Evolutionary conservation across 2,329 filamentous ascomycete species (phyloP).

Genomic region (Geosmithia flava): DNA sequence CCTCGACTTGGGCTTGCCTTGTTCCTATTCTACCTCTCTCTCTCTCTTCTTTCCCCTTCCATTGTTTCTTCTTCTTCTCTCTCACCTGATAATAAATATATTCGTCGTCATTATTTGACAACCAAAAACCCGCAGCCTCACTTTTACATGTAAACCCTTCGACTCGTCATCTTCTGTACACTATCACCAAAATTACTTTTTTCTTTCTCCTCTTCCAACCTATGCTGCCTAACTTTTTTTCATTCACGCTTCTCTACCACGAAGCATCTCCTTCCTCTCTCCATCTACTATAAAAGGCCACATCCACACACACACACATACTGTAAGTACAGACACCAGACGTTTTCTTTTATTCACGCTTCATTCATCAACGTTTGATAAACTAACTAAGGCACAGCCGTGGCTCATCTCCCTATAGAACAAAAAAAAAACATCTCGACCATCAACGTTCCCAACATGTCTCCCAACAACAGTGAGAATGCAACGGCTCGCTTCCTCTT

Average conservation of each 20-base stretch:
- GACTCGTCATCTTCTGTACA: background rate
- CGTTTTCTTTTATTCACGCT: too few species aligned
- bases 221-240: background rate
- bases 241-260: too few species aligned
- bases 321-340: too few species aligned
- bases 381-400: too few species aligned
- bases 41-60: background rate
- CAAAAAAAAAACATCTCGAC: too few species aligned
- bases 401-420: too few species aligned
- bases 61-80: background rate
- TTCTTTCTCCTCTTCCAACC: background rate
- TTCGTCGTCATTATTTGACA: background rate
- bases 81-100: background rate
- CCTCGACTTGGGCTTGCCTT: background rate
- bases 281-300: too few species aligned
- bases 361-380: too few species aligned
- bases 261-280: too few species aligned
- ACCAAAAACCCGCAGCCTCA: background rate
- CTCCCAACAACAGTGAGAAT: constrained; percentile 38
- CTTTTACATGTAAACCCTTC: background rate
- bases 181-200: too few species aligned
- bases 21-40: background rate
- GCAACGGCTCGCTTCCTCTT: constrained; percentile 46
- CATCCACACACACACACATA: too few species aligned
- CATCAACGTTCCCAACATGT: constrained; percentile 25